Base-by-base conservation (phyloP, 495 filamentous ascomycete species). In the Extremus antarcticus region DNA sequence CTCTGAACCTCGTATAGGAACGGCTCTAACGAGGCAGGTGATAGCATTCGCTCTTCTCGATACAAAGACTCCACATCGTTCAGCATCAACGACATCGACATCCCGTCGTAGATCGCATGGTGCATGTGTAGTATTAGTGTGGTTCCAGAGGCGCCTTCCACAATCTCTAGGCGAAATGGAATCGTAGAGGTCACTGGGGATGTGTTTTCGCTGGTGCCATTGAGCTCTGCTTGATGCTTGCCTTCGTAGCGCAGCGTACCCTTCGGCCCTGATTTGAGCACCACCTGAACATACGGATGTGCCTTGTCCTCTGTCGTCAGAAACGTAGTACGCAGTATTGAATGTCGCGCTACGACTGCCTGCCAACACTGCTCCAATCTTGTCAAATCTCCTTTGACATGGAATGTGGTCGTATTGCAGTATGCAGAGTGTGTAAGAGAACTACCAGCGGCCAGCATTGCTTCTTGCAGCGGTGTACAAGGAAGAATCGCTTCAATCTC, bases 101-200 rank as follows among this genome's bases (percentile, higher is more conserved):
- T 75, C 19, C 84, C 88, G 67, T 94, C 88, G 61, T 94, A 90
- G 1, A 91, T 66, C 2, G 87, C 86, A 66, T 94, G 88, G 61
- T 91, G 88, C 55, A 88, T 86, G 0, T 77, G 82, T 24, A 90
- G 63, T 10, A 78, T 68, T 0, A 83, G 63, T 16, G 41, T 51
- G 20, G 7, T 7, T 13, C 13, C 7, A 7, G 4, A 4, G 29
- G 29, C 13, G 13, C 29, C 29, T 13, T 35, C 29, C 7, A 13
- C 4, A 35, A 35, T 13, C 13, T 35, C 7, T 13, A 35, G 29
- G 29, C 29, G 29, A 35, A 35, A 35, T 35, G 29, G 29, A 7
- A 7, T 35, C 7, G 29, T 13, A 13, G 13, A 35, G 29, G 4
- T 13, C 7, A 35, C 29, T 13, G 13, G 7, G 4, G 29, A 13